Evolutionary conservation across 1,139 yeast genomes (phyloP).

Genomic region (Saccharomyces hybrid): DNA sequence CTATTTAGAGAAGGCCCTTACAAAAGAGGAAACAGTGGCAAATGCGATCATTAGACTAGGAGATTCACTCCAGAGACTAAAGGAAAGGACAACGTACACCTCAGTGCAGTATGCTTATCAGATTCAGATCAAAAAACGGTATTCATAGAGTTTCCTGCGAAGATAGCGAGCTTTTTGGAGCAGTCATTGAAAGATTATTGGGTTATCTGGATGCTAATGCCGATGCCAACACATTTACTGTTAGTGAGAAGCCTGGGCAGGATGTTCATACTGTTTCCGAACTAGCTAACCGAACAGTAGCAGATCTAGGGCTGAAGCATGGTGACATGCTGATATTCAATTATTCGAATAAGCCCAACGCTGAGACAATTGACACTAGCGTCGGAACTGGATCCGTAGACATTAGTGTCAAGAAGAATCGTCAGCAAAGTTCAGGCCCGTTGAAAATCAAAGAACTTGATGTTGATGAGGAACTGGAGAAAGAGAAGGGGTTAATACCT

Average conservation of each 20-base stretch:
- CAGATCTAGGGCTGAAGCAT: conserved; percentile 54
- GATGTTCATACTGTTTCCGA: conserved; percentile 41
- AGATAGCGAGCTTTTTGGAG: conserved; percentile 40
- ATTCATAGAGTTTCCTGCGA: conserved; percentile 60
- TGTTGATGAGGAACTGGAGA: conserved; percentile 64
- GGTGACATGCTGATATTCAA: conserved; percentile 75
- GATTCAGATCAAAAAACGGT: conserved; percentile 82
- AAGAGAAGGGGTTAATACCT: conserved; percentile 62
- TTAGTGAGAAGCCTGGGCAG: conserved; percentile 45
- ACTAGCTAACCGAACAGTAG: conserved; percentile 42
- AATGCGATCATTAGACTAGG: neutral
- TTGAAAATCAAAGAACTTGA: conserved; percentile 39
- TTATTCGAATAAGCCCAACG: conserved; percentile 33
- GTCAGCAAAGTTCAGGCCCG: conserved; percentile 13
- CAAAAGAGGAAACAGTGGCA: neutral
- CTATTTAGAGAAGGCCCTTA: neutral
- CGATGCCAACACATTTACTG: conserved; percentile 22
- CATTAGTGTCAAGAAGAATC: conserved; percentile 3
- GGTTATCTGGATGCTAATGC: conserved; percentile 19
- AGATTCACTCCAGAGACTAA: neutral
- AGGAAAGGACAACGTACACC: neutral
- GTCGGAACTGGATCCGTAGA: conserved; percentile 6
- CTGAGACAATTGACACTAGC: neutral
- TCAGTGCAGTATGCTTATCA: conserved; percentile 40
- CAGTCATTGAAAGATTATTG: conserved; percentile 40